Evolutionary conservation across 495 filamentous ascomycete genomes (phyloP).

Genomic region (Hypoxylon cercidicola): DNA sequence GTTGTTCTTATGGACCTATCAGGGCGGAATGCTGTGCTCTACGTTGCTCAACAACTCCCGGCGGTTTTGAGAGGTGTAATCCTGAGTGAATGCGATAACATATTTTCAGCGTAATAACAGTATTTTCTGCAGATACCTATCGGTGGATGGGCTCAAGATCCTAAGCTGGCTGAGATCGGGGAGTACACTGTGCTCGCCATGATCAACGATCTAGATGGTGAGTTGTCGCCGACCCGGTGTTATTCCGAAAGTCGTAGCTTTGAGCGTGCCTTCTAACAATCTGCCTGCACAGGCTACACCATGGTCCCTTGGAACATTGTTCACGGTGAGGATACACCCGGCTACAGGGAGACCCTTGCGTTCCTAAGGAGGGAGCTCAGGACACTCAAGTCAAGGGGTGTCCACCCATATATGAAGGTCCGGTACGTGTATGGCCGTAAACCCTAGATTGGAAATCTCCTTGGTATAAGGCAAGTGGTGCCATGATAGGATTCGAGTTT

Average conservation of each 20-base stretch:
- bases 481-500: too few species aligned
- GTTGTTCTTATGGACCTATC: too few species aligned
- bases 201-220: slow-evolving; percentile 27
- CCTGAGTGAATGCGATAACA: too few species aligned
- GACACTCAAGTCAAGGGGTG: slow-evolving; percentile 12
- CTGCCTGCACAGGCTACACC: slow-evolving; percentile 11
- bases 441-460: background rate
- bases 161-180: slow-evolving; percentile 16
- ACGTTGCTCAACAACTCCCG: too few species aligned
- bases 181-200: slow-evolving; percentile 10
- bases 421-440: slow-evolving; percentile 28
- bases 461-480: background rate
- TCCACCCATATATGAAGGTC: slow-evolving; percentile 26
- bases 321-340: slow-evolving; percentile 14
- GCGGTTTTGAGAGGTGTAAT: too few species aligned
- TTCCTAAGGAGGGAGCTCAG: slow-evolving; percentile 17
- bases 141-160: slow-evolving; percentile 18
- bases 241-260: too few species aligned
- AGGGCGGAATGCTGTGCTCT: too few species aligned
- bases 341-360: slow-evolving; percentile 18
- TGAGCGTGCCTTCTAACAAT: background rate
- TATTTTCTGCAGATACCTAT: slow-evolving; percentile 8
- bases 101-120: too few species aligned
- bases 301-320: slow-evolving; percentile 22
- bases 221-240: background rate